Evolutionary conservation across 768 basidiomycete genomes (phyloP).

Genomic region (Leccinellum luteum): DNA sequence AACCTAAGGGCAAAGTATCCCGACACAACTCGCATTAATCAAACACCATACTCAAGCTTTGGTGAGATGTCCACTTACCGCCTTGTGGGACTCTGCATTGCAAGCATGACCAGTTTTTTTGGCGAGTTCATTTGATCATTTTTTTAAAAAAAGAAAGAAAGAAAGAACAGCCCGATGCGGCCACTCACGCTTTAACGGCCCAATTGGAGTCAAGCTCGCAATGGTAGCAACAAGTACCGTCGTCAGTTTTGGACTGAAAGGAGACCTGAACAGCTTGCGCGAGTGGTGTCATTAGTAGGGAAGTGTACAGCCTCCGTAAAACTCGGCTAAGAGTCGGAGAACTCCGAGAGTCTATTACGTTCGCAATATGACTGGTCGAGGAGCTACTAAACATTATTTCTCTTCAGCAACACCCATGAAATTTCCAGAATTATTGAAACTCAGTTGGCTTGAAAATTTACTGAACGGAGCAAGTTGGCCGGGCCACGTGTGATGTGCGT

Average conservation of each 20-base stretch:
- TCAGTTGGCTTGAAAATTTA: background rate
- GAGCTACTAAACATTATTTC: too few relatives aligned
- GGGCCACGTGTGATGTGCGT: constrained; percentile 12
- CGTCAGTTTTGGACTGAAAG: constrained; percentile 17
- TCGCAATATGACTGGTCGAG: too few relatives aligned
- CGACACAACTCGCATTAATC: background rate
- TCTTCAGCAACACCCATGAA: too few relatives aligned
- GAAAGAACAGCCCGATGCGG: too few relatives aligned
- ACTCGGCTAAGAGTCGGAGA: too few relatives aligned
- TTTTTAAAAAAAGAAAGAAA: too few relatives aligned
- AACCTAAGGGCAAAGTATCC: constrained; percentile 41
- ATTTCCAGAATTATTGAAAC: too few relatives aligned
- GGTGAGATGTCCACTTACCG: constrained; percentile 32
- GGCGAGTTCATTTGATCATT: background rate
- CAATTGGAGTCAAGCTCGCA: constrained; percentile 45
- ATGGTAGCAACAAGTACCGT: constrained; percentile 15
- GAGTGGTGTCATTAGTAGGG: constrained; percentile 17
- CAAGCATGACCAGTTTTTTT: too few relatives aligned
- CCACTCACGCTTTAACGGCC: constrained; percentile 42
- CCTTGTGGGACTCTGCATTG: constrained; percentile 49
- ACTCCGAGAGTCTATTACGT: too few relatives aligned
- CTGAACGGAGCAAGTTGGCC: background rate
- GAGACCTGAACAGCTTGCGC: constrained; percentile 23
- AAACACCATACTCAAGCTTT: background rate
- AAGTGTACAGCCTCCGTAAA: background rate